phyloP scores from a whole-genome alignment of 2,329 filamentous ascomycete genomes.

The Xylariaceae sp. region DNA sequence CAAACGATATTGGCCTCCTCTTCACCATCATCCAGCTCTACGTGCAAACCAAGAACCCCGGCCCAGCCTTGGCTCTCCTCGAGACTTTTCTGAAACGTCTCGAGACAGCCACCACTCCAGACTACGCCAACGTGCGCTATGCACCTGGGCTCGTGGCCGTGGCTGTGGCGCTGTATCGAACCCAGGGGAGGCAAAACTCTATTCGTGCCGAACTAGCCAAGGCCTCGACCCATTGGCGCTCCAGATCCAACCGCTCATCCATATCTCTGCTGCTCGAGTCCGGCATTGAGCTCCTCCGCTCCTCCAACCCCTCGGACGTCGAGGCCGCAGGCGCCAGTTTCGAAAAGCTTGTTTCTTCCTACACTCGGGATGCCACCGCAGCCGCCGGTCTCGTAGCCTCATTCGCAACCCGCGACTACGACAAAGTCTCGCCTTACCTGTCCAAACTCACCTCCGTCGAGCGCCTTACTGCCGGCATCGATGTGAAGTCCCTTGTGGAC shows the following conservation, averaged over 20 bases:
- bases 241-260: constrained; percentile 51
- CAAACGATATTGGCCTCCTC: constrained; percentile 75
- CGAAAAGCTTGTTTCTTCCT: constrained; percentile 62
- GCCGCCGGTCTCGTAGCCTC: constrained; percentile 85
- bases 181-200: constrained; percentile 69
- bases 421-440: constrained; percentile 54
- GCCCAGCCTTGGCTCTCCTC: constrained; percentile 70
- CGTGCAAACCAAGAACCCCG: constrained; percentile 66
- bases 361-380: constrained; percentile 66
- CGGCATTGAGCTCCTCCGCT: constrained; percentile 78
- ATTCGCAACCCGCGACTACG: constrained; percentile 61
- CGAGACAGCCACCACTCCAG: constrained; percentile 56
- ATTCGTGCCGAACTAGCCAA: constrained; percentile 73
- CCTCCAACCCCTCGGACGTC: constrained; percentile 66
- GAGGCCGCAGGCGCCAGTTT: constrained; percentile 76
- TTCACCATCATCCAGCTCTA: constrained; percentile 82
- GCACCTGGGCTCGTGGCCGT: constrained; percentile 82
- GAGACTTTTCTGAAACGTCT: constrained; percentile 73
- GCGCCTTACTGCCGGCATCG: constrained; percentile 57
- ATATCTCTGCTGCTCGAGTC: constrained; percentile 75
- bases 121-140: constrained; percentile 69
- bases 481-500: constrained; percentile 62
- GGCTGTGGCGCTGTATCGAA: constrained; percentile 73
- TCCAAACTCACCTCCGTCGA: constrained; percentile 60
- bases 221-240: constrained; percentile 78